Conservation (phyloP, 768 basidiomycete species). For the Macrolepiota dolichaula region DNA sequence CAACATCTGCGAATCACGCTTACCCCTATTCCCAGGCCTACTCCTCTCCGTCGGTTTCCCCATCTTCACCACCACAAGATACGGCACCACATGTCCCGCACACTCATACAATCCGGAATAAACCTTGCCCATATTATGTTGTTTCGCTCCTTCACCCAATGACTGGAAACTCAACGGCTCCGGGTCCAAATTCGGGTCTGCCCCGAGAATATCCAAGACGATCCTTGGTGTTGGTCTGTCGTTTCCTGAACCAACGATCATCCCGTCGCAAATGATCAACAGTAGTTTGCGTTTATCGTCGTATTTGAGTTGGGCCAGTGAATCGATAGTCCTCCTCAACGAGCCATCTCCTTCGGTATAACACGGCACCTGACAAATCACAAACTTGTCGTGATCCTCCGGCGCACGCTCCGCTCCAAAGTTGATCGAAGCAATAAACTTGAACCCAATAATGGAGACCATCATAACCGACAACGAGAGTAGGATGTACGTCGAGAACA, state of each 20-base stretch:
- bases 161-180: slow-evolving; percentile 94
- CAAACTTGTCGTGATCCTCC: slow-evolving; percentile 95
- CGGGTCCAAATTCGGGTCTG: slow-evolving; percentile 88
- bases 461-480: slow-evolving; percentile 87
- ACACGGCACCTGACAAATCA: slow-evolving; percentile 97
- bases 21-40: slow-evolving; percentile 95
- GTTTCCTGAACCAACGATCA: slow-evolving; percentile 96
- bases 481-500: slow-evolving; percentile 88
- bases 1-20: slow-evolving; percentile 95
- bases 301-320: slow-evolving; percentile 90
- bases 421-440: slow-evolving; percentile 89
- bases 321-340: slow-evolving; percentile 86
- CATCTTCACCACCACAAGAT: slow-evolving; percentile 87
- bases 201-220: slow-evolving; percentile 94
- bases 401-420: slow-evolving; percentile 78
- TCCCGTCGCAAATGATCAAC: slow-evolving; percentile 94
- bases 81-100: slow-evolving; percentile 93
- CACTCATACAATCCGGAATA: slow-evolving; percentile 96
- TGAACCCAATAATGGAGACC: slow-evolving; percentile 95
- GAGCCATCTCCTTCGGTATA: slow-evolving; percentile 95
- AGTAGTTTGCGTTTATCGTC: slow-evolving; percentile 97
- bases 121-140: slow-evolving; percentile 98
- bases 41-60: slow-evolving; percentile 93
- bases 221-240: slow-evolving; percentile 95
- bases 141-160: slow-evolving; percentile 91